phyloP scores from a whole-genome alignment of 2,329 filamentous ascomycete species.

The Colletotrichum godetiae region DNA sequence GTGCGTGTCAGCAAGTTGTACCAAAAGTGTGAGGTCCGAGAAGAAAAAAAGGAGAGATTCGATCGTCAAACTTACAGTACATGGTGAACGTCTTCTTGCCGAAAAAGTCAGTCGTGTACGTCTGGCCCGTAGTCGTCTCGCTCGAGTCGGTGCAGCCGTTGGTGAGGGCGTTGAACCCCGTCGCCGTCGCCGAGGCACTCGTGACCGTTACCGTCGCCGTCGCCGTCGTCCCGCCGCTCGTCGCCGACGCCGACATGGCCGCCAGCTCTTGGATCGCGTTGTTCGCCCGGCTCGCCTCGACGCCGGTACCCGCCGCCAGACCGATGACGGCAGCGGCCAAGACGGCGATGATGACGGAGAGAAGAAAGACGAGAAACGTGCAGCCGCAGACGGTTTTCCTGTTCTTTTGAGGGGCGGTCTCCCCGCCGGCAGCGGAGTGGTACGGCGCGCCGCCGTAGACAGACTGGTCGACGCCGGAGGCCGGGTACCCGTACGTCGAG shows the following conservation, averaged over 20 bases:
- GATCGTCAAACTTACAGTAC: conserved; percentile 44
- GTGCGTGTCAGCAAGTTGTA: not conserved
- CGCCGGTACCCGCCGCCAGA: conserved; percentile 56
- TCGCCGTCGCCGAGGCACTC: conserved; percentile 40
- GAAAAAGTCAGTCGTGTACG: conserved; percentile 52
- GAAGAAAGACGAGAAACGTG: conserved; percentile 51
- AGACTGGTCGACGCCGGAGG: conserved; percentile 21
- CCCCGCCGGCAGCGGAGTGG: not conserved
- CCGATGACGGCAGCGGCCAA: conserved; percentile 55
- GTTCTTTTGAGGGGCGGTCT: conserved; percentile 1
- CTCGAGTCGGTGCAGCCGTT: conserved; percentile 52
- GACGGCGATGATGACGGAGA: conserved; percentile 53
- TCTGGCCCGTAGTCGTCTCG: conserved; percentile 48
- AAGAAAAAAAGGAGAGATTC: too few relatives aligned
- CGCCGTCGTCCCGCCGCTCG: conserved; percentile 32
- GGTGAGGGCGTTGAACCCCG: conserved; percentile 47
- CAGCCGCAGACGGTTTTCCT: conserved; percentile 40
- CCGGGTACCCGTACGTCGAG: conserved; percentile 22
- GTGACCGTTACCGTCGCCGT: conserved; percentile 35
- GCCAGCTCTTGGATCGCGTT: conserved; percentile 48
- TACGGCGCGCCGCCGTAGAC: not conserved
- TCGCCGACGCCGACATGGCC: conserved; percentile 40
- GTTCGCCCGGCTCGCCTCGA: conserved; percentile 53
- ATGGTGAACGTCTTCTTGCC: conserved; percentile 51
- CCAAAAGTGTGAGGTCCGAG: too few relatives aligned